These are phyloP conservation scores for Penicillium freii DNA, from an alignment of 2,329 filamentous ascomycete genomes.

Conservation along the genomic window DNA sequence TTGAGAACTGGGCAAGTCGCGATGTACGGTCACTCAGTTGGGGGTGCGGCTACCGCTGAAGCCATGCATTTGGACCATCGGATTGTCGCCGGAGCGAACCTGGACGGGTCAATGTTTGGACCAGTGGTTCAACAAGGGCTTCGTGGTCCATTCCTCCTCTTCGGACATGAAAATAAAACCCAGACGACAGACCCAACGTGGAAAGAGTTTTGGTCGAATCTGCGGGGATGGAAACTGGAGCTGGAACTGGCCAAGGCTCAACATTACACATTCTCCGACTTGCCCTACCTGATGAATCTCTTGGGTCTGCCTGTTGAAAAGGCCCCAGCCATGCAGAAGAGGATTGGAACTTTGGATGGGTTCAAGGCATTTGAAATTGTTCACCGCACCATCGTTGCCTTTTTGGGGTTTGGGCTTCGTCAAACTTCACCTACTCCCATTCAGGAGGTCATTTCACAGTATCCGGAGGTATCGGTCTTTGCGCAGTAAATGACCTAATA, in stretches of 20 bases:
- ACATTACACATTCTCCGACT: constrained; percentile 21
- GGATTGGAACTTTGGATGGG: not conserved
- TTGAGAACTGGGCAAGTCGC: not conserved
- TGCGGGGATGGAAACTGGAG: constrained; percentile 19
- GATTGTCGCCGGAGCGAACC: constrained; percentile 20
- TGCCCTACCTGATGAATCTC: constrained; percentile 23
- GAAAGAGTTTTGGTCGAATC: constrained; percentile 10
- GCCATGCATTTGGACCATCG: constrained; percentile 18
- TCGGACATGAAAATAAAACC: constrained; percentile 16
- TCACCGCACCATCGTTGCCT: not conserved
- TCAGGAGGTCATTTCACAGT: not conserved
- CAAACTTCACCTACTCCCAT: not conserved
- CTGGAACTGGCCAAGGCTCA: constrained; percentile 14
- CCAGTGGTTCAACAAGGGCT: constrained; percentile 13
- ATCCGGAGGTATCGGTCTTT: not conserved
- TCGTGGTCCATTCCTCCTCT: constrained; percentile 15
- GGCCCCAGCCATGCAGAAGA: not conserved
- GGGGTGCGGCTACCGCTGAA: constrained; percentile 22
- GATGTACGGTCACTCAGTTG: constrained; percentile 25
- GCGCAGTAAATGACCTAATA: not conserved
- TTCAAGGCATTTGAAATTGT: not conserved
- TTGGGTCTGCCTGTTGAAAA: not conserved
- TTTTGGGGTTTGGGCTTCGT: not conserved
- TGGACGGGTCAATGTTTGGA: constrained; percentile 20
- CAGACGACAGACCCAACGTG: constrained; percentile 16